Evolutionary conservation across 306 rosid species (phyloP).

Genomic region (Cicer pinnatifidum): DNA sequence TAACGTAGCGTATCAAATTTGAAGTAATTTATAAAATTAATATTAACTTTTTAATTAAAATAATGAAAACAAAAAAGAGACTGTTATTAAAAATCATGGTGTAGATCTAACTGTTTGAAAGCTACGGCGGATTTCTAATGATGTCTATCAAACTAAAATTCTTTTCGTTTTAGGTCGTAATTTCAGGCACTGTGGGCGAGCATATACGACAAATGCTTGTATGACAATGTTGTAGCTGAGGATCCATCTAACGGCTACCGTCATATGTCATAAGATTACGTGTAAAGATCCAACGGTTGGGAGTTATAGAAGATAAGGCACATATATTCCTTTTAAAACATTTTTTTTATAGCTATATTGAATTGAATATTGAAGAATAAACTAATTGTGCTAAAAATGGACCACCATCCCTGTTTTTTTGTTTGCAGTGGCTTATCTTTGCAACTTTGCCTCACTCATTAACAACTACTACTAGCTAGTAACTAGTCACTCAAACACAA

Average conservation of each 20-base stretch:
- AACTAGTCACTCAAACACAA: not conserved
- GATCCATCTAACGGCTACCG: conserved; percentile 24
- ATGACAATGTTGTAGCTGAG: conserved; percentile 12
- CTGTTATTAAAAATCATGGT: too few species aligned
- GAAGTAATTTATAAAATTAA: too few species aligned
- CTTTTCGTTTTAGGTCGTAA: too few species aligned
- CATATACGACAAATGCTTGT: conserved; percentile 14
- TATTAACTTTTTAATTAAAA: too few species aligned
- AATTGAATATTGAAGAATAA: not conserved
- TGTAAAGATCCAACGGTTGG: conserved; percentile 36
- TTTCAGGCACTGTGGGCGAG: not conserved
- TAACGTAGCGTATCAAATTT: too few species aligned
- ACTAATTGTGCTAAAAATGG: not conserved
- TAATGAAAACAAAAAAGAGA: too few species aligned
- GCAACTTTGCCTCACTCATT: not conserved
- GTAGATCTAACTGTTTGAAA: not conserved
- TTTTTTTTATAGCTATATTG: not conserved
- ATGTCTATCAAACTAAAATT: not conserved
- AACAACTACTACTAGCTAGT: not conserved
- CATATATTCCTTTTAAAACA: conserved; percentile 31
- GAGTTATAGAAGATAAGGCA: conserved; percentile 32
- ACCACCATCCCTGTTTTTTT: not conserved
- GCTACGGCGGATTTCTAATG: not conserved
- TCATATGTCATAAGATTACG: not conserved
- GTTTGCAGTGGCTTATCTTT: not conserved